Evolutionary conservation across 1,284 basidiomycete genomes (phyloP).

Genomic region (Athelia sp.): DNA sequence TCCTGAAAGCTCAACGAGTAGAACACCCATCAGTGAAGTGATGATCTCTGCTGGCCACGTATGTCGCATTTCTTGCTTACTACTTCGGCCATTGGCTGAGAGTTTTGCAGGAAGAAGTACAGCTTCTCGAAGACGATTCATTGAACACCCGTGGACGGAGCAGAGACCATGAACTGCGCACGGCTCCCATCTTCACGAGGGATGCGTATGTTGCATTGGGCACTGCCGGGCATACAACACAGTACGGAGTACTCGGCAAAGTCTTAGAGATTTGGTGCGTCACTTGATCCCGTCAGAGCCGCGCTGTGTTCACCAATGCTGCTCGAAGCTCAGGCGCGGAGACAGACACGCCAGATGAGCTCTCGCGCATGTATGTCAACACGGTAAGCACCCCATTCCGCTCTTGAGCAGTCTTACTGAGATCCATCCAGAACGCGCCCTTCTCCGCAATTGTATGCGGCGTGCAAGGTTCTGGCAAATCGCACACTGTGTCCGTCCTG

Average conservation of each 20-base stretch:
- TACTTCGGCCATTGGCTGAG: background rate
- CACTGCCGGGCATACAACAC: constrained; percentile 27
- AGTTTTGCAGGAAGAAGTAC: constrained; percentile 31
- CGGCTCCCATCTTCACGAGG: constrained; percentile 51
- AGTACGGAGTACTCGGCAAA: constrained; percentile 56
- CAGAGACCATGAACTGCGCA: constrained; percentile 37
- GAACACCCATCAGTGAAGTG: no score
- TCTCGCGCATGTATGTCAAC: constrained; percentile 51
- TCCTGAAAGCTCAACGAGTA: background rate
- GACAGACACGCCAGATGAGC: constrained; percentile 28
- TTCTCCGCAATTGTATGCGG: constrained; percentile 58
- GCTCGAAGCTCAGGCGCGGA: constrained; percentile 23
- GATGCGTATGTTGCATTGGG: constrained; percentile 38
- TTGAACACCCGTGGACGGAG: constrained; percentile 17
- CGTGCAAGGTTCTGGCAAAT: constrained; percentile 68
- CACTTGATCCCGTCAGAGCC: no score
- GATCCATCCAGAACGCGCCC: constrained; percentile 42
- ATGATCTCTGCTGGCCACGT: no score
- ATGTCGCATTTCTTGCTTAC: no score
- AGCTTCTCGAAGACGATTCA: constrained; percentile 32
- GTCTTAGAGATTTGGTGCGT: constrained; percentile 40
- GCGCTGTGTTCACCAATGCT: constrained; percentile 4
- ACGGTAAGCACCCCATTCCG: constrained; percentile 34
- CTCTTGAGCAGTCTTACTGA: constrained; percentile 1
- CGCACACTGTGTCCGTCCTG: constrained; percentile 61